phyloP scores from a whole-genome alignment of 140 eudicot genomes.

The Anethum foeniculum region DNA sequence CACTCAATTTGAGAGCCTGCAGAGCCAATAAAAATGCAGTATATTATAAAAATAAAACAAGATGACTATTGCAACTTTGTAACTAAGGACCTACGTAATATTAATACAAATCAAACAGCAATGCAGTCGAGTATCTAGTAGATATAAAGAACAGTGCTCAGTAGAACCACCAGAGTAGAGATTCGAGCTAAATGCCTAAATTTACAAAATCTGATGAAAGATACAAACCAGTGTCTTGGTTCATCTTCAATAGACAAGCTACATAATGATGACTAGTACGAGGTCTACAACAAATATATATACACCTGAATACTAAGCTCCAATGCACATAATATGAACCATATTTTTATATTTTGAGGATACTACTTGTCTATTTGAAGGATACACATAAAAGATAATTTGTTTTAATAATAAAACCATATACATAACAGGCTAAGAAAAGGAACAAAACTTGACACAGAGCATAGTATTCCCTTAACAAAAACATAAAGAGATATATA shows the following conservation, averaged over 20 bases:
- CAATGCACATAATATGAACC: background rate
- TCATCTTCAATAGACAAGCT: background rate
- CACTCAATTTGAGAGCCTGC: slow-evolving; percentile 84
- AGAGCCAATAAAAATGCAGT: background rate
- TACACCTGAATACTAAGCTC: background rate
- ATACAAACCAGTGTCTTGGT: background rate
- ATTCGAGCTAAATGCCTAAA: background rate
- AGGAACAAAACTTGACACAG: background rate
- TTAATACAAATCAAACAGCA: background rate
- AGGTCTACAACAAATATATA: background rate
- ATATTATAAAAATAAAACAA: background rate
- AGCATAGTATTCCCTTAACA: background rate
- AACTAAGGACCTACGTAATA: background rate
- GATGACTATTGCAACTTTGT: background rate
- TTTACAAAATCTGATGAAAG: background rate
- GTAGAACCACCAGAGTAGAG: background rate
- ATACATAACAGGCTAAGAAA: background rate
- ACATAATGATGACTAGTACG: background rate
- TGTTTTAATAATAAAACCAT: background rate
- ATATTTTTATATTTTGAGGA: background rate
- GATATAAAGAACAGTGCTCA: background rate
- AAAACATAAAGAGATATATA: background rate
- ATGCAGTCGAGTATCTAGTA: background rate
- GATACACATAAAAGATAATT: background rate
- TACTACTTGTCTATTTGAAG: background rate